Percentiles rank a stretch among this genome's conserved stretches.
Evolutionary conservation across 176 grass and related monocot species (phyloP).

Genomic region (Lolium multiflorum): DNA sequence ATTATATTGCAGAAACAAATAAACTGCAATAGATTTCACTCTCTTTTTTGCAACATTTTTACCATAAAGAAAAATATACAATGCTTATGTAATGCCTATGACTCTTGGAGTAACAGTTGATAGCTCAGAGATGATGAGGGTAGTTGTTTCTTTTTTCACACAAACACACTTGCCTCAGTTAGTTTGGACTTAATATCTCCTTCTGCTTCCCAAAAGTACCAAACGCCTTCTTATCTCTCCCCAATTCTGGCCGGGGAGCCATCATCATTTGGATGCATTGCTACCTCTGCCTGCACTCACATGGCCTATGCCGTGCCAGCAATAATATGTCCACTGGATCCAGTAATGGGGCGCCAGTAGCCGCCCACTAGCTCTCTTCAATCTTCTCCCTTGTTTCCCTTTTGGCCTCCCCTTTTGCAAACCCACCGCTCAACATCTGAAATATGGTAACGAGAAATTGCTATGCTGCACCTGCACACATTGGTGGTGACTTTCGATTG

Average conservation of each 20-base stretch:
- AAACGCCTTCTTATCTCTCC: no score
- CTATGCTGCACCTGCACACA: not conserved
- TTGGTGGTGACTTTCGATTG: not conserved
- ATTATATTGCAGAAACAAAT: not conserved
- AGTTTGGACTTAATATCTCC: no score
- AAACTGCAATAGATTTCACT: not conserved
- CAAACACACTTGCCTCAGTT: no score
- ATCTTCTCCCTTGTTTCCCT: not conserved
- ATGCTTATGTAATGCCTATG: no score
- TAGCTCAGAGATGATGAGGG: no score
- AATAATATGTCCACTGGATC: constrained; percentile 46
- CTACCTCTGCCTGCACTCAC: not conserved
- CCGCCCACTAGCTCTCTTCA: not conserved
- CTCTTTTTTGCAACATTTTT: not conserved
- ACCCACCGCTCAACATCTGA: not conserved
- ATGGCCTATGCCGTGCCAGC: constrained; percentile 52
- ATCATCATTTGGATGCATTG: no score
- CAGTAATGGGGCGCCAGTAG: constrained; percentile 41
- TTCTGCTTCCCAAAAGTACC: no score
- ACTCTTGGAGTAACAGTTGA: no score
- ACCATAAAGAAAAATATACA: not conserved
- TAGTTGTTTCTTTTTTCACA: no score
- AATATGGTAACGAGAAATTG: not conserved
- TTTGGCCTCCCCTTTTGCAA: constrained; percentile 15
- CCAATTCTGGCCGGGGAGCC: no score